Evolutionary conservation across 1,139 yeast species (phyloP), one percentile per base, ranked within the genome.

Genomic region (Diutina catenulata): DNA sequence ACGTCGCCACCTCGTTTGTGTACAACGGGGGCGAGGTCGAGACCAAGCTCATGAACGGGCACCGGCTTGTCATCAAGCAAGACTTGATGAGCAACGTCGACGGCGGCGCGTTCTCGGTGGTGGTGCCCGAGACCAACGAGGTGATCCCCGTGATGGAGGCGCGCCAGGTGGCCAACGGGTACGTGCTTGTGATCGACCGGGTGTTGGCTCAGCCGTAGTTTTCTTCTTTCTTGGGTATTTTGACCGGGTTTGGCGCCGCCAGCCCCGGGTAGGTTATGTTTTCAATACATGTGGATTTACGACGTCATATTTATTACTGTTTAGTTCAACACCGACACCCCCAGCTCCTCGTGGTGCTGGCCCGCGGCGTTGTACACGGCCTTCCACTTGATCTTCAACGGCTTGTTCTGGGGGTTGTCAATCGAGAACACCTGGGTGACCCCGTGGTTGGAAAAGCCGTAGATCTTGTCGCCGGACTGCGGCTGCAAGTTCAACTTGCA

Each of bases 371-470:
- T 50, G 52, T 76, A 87, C 42, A 74, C 73, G 23, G 75, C 70
- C 55, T 81, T 84, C 93, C 94, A 88, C 55, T 87, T 81, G 42
- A 88, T 65, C 58, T 84, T 87, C 47, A 84, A 65, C 18, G 70
- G 57, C 45, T 64, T 64, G 38, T 55, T 53, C 3, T 53, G 47
- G 3, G 75, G 69, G 48, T 76, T 74, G 38, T 70, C 76, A 43
- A 88, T 68, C n/a, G 57, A 53, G 41, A 80, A 70, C 22, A 59
- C 62, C 55, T 84, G 94, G 4, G 66, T 62, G 15, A 84, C 65
- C 5, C 80, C 80, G 40, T 71, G 68, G 26, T 57, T 60, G 37
- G 68, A 62, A 39, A 64, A 66, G 2, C 80, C 72, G 40, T 64
- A 62, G 11, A 56, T 48, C 15, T 18, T 11, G 40, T 72, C 76